These are phyloP conservation scores for Bjerkandera adusta DNA, from an alignment of 1,284 basidiomycete species.

Conservation along the genomic window DNA sequence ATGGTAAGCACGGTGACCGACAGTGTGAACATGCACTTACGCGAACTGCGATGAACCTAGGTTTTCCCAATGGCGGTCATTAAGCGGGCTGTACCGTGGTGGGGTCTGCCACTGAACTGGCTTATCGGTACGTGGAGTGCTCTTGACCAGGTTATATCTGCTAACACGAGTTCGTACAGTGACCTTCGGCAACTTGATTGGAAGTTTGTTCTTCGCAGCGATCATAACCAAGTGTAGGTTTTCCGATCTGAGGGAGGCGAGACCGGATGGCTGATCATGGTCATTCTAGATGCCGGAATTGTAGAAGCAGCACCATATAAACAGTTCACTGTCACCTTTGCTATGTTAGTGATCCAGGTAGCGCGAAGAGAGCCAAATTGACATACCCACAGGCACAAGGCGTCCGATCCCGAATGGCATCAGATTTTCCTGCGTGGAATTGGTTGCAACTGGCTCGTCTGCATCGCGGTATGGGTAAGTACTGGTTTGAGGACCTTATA, in stretches of 20 bases:
- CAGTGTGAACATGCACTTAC: background rate
- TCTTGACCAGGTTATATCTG: conserved; percentile 1
- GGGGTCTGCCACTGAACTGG: conserved; percentile 67
- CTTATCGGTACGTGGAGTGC: conserved; percentile 46
- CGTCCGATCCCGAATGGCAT: conserved; percentile 63
- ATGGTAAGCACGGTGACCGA: conserved; percentile 46
- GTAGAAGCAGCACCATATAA: conserved; percentile 57
- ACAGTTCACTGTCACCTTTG: conserved; percentile 48
- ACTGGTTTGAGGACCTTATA: background rate
- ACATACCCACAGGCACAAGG: conserved; percentile 48
- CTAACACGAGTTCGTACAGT: conserved; percentile 36
- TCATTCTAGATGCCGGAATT: conserved; percentile 45
- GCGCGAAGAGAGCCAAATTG: conserved; percentile 1
- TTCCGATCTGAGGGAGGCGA: too few relatives aligned
- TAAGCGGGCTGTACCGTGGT: conserved; percentile 63
- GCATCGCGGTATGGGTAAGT: conserved; percentile 74
- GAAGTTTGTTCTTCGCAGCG: conserved; percentile 70
- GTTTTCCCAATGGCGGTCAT: conserved; percentile 66
- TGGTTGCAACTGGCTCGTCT: conserved; percentile 79
- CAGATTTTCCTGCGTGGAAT: conserved; percentile 77
- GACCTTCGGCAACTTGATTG: conserved; percentile 68
- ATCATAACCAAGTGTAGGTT: conserved; percentile 62
- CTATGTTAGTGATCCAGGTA: conserved; percentile 42
- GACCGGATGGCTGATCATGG: background rate
- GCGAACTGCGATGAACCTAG: conserved; percentile 30